Evolutionary conservation across 179 eudicot genomes (phyloP), one percentile per base, ranked within the genome.

Genomic region (Actinidia polygama): DNA sequence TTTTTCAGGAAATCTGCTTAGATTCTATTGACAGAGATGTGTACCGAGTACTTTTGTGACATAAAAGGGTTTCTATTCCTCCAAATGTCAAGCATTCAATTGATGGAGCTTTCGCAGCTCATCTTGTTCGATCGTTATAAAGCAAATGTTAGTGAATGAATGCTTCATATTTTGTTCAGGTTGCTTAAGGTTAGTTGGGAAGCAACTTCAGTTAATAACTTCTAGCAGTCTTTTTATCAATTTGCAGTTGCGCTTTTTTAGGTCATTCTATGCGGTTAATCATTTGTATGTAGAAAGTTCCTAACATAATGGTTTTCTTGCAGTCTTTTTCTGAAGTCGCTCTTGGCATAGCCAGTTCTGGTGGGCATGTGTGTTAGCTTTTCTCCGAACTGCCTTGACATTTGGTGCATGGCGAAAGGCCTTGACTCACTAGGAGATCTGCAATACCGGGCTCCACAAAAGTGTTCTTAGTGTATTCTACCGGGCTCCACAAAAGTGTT

Each of bases 71-170:
- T 96, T 94, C 87, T 96, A 89, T 73, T 86, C 87, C 66, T 96
- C 98, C 54, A 90, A 87, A 81, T 61, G 95, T 96, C 83, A 91
- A 90, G 83, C 97, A 95, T 88, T 85, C 96, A 51, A 86, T 96
- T 80, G 98, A 96, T 87, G 99, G 99, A 80, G 98, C 99, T 74
- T 96, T 96, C 83, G 96, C 98, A 85, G 99, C 98, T 67, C 98
- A 98, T 84, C 93, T 96, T 79, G 79, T 92, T 82, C 92, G 89
- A 77, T 81, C 59, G 8, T 71, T 6, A 75, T 69, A 50, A 80
- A 55, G 21, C 44, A 5, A 58, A 83, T 62, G 55, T 19, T 21
- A 83, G 40, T 51, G 36, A 76, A 77, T 21, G 19, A 62, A 70
- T 67, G 40, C 71, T 40, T 62, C 0, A 30, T 72, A 58, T 51